Evolutionary conservation across 768 basidiomycete species (phyloP), one percentile per base, ranked within the genome.

Genomic region (Calocybe gangraenosa): DNA sequence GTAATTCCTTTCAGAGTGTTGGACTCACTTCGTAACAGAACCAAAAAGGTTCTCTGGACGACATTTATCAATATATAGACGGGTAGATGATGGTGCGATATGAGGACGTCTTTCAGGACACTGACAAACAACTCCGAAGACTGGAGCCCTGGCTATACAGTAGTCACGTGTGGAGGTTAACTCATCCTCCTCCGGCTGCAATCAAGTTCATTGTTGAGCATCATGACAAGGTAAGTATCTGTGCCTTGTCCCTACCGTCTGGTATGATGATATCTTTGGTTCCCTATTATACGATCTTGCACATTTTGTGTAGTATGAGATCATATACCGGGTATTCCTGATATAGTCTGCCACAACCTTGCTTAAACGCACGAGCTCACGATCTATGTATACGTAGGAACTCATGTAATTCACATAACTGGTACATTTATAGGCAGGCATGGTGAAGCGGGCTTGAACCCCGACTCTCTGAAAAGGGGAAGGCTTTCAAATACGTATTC

Each of bases 11-110:
- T 37, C 47, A 35, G 23, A 40, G 43, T 5, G 28, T 36, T 11
- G 32, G 13, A 59, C 67, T 13, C 34, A 82, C 87, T 67, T 87
- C 70, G 58, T 90, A 85, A 52, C 87, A 90, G 56, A 69, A 89
- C 87, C 87, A 91, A 56, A 87, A 60, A 3, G 85, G 81, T 51
- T 85, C 83, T 63, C 84, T 71, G 17, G 74, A 70, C 11, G 87
- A 82, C 86, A 88, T 87, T 44, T 39, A 46, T 21, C 45, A 39
- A 48, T 37, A 46, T 50, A 35, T 32, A 33, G 49, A 20, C n/a
- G 11, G 20, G 35, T 4, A 5, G 41, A 28, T 11, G 25, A 11
- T 11, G 25, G 25, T 28, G 25, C 25, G 25, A 28, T 28, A 28
- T 5, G 11, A 11, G 25, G 25, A 28, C 25, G n/a, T 23, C 40